Evolutionary conservation across 169 alveolate species (phyloP).

Genomic region (Plasmodium vivax): DNA sequence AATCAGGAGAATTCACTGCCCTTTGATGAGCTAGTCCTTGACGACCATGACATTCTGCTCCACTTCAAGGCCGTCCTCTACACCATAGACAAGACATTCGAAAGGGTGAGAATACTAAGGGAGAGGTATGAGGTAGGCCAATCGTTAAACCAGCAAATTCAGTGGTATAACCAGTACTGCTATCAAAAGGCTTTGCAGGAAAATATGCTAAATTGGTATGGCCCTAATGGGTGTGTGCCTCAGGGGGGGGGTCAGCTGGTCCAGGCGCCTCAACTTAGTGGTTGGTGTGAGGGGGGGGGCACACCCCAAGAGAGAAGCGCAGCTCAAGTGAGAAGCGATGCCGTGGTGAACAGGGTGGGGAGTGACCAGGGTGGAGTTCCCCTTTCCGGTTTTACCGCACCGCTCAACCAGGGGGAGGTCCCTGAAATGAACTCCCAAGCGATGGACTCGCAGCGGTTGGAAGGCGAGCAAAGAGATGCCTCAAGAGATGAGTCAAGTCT

Average conservation of each 20-base stretch:
- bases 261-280: not conserved
- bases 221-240: not conserved
- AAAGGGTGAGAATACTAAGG: slow-evolving; percentile 24
- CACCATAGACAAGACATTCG: slow-evolving; percentile 45
- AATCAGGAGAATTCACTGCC: not conserved
- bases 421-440: not conserved
- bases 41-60: slow-evolving; percentile 30
- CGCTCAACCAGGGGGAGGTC: too few relatives aligned
- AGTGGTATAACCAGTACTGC: slow-evolving; percentile 18
- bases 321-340: not conserved
- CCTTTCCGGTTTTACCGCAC: not conserved
- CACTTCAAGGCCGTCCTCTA: slow-evolving; percentile 47
- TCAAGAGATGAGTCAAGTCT: not conserved
- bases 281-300: not conserved
- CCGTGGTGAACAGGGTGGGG: not conserved
- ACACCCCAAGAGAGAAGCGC: not conserved
- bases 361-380: not conserved
- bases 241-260: not conserved
- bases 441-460: not conserved
- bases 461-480: not conserved
- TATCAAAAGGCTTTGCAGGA: not conserved
- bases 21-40: slow-evolving; percentile 20
- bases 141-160: slow-evolving; percentile 20
- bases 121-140: slow-evolving; percentile 16
- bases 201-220: not conserved